These are phyloP conservation scores for Nothophaeocryptopus gaeumannii DNA, from an alignment of 2,329 filamentous ascomycete genomes.

Conservation along the genomic window DNA sequence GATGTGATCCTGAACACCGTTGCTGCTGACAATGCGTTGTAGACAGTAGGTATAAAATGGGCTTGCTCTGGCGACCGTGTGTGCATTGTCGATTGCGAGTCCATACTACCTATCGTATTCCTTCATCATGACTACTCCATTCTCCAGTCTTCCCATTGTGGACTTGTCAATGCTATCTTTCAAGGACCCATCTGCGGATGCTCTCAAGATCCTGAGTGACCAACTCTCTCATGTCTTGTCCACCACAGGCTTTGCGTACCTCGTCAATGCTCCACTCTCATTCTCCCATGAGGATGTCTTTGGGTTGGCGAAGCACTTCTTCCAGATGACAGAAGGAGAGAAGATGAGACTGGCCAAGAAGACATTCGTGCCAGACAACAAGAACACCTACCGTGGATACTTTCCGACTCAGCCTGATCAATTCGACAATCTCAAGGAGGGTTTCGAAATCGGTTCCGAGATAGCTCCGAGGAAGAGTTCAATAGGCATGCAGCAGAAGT, in stretches of 20 bases:
- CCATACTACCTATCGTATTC: not conserved
- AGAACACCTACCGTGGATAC: conserved; percentile 49
- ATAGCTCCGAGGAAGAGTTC: conserved; percentile 4
- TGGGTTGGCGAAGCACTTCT: conserved; percentile 34
- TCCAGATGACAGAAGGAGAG: conserved; percentile 10
- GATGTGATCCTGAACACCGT: too few relatives aligned
- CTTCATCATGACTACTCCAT: conserved; percentile 43
- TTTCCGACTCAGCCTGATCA: conserved; percentile 44
- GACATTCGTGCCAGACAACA: conserved; percentile 40
- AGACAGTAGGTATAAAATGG: too few relatives aligned
- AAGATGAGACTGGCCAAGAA: conserved; percentile 40
- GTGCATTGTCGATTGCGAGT: too few relatives aligned
- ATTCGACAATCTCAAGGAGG: conserved; percentile 46
- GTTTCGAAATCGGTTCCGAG: conserved; percentile 45
- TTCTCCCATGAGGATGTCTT: conserved; percentile 46
- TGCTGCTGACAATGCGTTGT: too few relatives aligned
- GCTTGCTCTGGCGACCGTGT: too few relatives aligned
- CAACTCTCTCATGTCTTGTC: conserved; percentile 44
- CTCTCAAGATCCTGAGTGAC: conserved; percentile 35
- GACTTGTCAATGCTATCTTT: conserved; percentile 39
- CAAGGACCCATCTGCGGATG: conserved; percentile 26
- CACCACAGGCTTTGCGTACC: conserved; percentile 49
- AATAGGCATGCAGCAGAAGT: conserved; percentile 23
- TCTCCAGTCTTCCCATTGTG: conserved; percentile 44
- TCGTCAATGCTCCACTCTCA: conserved; percentile 43